phyloP scores from a whole-genome alignment of 1,284 basidiomycete species.

The Golubevia sp. region DNA sequence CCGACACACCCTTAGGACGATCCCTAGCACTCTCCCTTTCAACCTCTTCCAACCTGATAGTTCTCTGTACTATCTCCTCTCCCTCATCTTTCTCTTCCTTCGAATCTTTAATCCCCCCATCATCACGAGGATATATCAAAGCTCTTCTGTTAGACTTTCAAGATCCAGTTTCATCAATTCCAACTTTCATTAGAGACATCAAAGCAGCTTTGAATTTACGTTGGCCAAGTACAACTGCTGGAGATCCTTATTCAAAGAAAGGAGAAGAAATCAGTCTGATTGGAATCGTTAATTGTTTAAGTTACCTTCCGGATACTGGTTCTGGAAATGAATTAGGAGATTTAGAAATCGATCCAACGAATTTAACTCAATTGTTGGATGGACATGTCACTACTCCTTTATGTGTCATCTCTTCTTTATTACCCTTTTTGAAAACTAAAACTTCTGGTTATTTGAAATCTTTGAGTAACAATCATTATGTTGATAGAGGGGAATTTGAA shows the following conservation, averaged over 20 bases:
- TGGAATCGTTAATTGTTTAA: conserved; percentile 48
- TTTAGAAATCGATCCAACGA: too few relatives aligned
- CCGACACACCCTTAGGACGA: conserved; percentile 52
- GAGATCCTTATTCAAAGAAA: conserved; percentile 54
- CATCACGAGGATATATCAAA: conserved; percentile 51
- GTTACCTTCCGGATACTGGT: conserved; percentile 21
- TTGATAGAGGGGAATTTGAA: too few relatives aligned
- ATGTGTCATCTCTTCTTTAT: too few relatives aligned
- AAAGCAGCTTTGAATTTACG: conserved; percentile 40
- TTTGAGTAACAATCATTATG: too few relatives aligned
- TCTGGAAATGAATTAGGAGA: too few relatives aligned
- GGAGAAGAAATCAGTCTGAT: conserved; percentile 43
- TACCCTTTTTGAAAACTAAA: too few relatives aligned
- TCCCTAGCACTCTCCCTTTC: conserved; percentile 38
- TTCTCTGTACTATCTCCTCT: conserved; percentile 43
- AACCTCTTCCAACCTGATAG: conserved; percentile 37
- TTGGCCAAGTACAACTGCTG: conserved; percentile 49
- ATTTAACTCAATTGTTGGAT: too few relatives aligned
- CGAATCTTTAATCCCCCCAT: conserved; percentile 39
- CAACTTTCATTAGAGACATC: conserved; percentile 36
- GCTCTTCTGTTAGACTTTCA: conserved; percentile 29
- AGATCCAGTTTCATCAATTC: conserved; percentile 23
- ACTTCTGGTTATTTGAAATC: too few relatives aligned
- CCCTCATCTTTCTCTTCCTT: conserved; percentile 30
- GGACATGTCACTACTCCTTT: too few relatives aligned